Evolutionary conservation across 2,329 filamentous ascomycete genomes (phyloP), one percentile per base, ranked within the genome.

Genomic region (Pseudophaeomoniella oleicola): DNA sequence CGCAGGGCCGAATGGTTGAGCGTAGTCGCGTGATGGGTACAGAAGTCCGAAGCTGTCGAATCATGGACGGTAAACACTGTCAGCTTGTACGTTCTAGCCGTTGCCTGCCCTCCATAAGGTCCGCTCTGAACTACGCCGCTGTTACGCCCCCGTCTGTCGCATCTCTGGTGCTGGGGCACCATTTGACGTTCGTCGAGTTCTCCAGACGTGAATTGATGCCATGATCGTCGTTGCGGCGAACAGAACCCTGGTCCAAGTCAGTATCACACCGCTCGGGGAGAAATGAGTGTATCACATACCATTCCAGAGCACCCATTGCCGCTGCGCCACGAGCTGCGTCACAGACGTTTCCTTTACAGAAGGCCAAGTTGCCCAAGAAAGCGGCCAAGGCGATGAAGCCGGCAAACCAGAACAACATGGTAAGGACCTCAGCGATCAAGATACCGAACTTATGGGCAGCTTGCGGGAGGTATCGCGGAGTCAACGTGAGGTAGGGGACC

Each of bases 341-440:
- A 55, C 81, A 87, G 12, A 63, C 64, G 13, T 56, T 61, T 30
- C 64, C 62, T 30, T 60, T 64, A 50, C 74, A 77, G 39, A 69
- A 61, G 5, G 53, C 57, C 0, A 72, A 61, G 12, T 71, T 66
- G 37, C 71, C 71, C 39, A 85, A 58, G 34, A 36, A 36, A 19
- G 30, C 34, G 15, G 16, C 34, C 9, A 87, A 58, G 0, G 84
- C 83, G 45, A 92, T 77, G 49, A 85, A 81, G 4, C 84, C 85
- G 1, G 80, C 78, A 52, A 94, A 90, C 86, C 86, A 94, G 64
- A 92, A 92, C 39, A 92, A 67, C 60, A 80, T 78, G 6, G 83
- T 90, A 16, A 90, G 46, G 33, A 64, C 65, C 50, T 92, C 81
- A 19, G 83, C 65, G 1, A 50, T 75, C 13, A 87, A 63, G 12